Evolutionary conservation across 805 yeast species (phyloP).

Genomic region (Priceomyces melissophilus): DNA sequence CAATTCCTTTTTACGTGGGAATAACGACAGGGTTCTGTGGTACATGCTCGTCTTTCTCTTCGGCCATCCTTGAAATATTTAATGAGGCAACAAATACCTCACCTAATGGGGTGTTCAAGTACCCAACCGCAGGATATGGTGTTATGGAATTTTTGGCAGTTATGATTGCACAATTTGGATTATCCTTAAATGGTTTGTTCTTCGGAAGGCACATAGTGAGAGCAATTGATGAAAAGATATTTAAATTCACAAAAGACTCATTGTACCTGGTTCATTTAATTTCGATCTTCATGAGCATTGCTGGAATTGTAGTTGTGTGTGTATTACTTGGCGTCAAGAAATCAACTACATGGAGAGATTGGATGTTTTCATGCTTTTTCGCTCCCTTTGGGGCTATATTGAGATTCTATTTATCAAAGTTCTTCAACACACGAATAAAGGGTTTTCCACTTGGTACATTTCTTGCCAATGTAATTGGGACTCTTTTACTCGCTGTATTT

Average conservation of each 20-base stretch:
- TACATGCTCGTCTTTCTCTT: slow-evolving; percentile 72
- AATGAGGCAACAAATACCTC: slow-evolving; percentile 42
- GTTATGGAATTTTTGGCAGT: slow-evolving; percentile 73
- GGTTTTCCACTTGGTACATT: slow-evolving; percentile 56
- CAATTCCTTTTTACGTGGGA: slow-evolving; percentile 52
- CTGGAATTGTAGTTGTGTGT: slow-evolving; percentile 27
- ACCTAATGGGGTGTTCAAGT: slow-evolving; percentile 28
- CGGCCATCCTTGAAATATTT: slow-evolving; percentile 57
- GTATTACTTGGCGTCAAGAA: slow-evolving; percentile 40
- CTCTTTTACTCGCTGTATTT: slow-evolving; percentile 41
- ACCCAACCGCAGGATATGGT: slow-evolving; percentile 73
- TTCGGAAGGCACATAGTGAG: slow-evolving; percentile 53
- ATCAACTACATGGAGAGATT: slow-evolving; percentile 51
- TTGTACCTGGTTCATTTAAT: slow-evolving; percentile 19
- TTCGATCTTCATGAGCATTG: slow-evolving; percentile 20
- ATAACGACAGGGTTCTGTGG: slow-evolving; percentile 84
- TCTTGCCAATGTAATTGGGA: slow-evolving; percentile 47
- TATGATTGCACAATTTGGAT: slow-evolving; percentile 52
- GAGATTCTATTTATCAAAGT: slow-evolving; percentile 53
- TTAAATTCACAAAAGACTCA: slow-evolving; percentile 13
- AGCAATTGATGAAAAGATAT: slow-evolving; percentile 19
- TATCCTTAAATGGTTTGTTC: slow-evolving; percentile 57
- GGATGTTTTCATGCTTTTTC: slow-evolving; percentile 67
- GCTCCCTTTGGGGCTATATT: slow-evolving; percentile 68
- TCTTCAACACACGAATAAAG: slow-evolving; percentile 39